Percentiles rank a stretch among this genome's conserved stretches.
Evolutionary conservation across 495 filamentous ascomycete genomes (phyloP).

Genomic region (Penicillium steckii): DNA sequence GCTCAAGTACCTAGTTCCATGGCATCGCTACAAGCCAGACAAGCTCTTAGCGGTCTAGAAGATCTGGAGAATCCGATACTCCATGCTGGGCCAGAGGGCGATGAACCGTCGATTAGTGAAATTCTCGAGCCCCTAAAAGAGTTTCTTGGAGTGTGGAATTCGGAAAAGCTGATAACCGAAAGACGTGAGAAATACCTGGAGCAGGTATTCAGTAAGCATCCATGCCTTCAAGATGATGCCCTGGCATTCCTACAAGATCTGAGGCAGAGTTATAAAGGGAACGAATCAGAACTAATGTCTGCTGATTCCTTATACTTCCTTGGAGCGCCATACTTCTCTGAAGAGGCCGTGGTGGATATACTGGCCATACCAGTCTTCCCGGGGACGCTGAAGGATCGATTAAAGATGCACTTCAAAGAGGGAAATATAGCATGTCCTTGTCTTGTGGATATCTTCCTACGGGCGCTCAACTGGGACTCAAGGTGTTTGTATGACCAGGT

Average conservation of each 20-base stretch:
- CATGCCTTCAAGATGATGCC: not conserved
- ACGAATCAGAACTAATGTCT: not conserved
- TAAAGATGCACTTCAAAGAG: not conserved
- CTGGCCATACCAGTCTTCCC: not conserved
- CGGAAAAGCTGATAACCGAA: not conserved
- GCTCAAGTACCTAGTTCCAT: not conserved
- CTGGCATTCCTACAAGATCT: not conserved
- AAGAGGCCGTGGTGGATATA: not conserved
- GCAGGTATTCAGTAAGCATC: not conserved
- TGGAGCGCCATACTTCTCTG: not conserved
- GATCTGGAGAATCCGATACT: not conserved
- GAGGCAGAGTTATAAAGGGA: not conserved
- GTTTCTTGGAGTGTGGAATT: not conserved
- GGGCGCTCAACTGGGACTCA: not conserved
- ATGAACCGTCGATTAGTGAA: not conserved
- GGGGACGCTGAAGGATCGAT: not conserved
- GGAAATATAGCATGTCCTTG: not conserved
- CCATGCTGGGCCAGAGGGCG: not conserved
- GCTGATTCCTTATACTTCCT: not conserved
- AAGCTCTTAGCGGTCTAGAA: not conserved
- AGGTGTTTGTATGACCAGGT: not conserved
- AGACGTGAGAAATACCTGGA: not conserved
- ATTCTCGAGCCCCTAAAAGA: not conserved
- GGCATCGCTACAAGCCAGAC: not conserved
- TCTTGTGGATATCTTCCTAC: not conserved